Evolutionary conservation across 345 rosid species (phyloP).

Genomic region (Zanthoxylum bungeanum): DNA sequence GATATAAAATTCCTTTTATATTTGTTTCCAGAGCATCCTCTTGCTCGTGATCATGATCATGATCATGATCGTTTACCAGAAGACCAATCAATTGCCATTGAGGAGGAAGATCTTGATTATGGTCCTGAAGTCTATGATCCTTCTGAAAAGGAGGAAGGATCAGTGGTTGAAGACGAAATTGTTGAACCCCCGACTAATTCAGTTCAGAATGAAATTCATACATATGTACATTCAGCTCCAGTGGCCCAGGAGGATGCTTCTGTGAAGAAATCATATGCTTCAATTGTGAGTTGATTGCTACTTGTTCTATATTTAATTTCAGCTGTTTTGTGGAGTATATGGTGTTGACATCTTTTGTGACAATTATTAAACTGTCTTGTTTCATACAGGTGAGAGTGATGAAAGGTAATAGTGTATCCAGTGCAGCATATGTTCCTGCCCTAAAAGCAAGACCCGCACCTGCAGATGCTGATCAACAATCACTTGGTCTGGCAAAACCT

Average conservation of each 20-base stretch:
- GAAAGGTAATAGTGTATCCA: constrained; percentile 32
- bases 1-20: constrained; percentile 1
- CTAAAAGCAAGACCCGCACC: constrained; percentile 32
- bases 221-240: constrained; percentile 36
- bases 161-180: constrained; percentile 40
- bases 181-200: constrained; percentile 32
- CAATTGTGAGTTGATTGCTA: constrained; percentile 53
- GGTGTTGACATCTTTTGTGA: constrained; percentile 14
- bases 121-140: constrained; percentile 47
- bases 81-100: constrained; percentile 29
- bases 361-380: not conserved
- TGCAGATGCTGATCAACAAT: constrained; percentile 28
- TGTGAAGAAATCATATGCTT: constrained; percentile 70
- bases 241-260: constrained; percentile 52
- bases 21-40: constrained; percentile 38
- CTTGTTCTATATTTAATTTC: not conserved
- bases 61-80: too few relatives aligned
- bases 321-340: not conserved
- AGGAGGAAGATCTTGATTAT: constrained; percentile 39
- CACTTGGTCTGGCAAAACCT: constrained; percentile 34
- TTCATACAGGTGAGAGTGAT: constrained; percentile 50
- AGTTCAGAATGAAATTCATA: constrained; percentile 26
- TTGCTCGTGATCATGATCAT: constrained; percentile 25
- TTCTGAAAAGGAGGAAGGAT: constrained; percentile 51
- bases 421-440: constrained; percentile 36